phyloP scores from a whole-genome alignment of 192 early-diverging fungal genomes.

The Gryganskiella cystojenkinii region DNA sequence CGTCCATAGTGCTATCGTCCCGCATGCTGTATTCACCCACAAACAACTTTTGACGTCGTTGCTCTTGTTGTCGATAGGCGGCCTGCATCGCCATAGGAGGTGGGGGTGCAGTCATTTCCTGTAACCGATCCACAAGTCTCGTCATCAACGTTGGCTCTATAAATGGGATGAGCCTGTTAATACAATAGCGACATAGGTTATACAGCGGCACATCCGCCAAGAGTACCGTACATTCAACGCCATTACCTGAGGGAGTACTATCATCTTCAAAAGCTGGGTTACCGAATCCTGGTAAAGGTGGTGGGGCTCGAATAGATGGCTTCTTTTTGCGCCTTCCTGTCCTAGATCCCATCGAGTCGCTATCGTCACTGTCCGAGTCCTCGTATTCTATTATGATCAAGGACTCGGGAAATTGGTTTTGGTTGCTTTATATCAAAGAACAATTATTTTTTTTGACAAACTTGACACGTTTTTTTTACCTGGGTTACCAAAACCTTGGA shows the following conservation, averaged over 20 bases:
- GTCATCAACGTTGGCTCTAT: conserved; percentile 34
- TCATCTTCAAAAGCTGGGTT: conserved; percentile 38
- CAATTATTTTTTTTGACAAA: too few species aligned
- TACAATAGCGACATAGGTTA: background rate
- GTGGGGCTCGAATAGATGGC: conserved; percentile 4
- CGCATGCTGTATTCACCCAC: conserved; percentile 46
- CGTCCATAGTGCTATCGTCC: background rate
- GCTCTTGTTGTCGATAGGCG: conserved; percentile 35
- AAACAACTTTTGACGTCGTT: conserved; percentile 41
- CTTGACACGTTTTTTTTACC: conserved; percentile 15
- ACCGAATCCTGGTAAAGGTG: conserved; percentile 45
- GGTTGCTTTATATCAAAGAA: background rate
- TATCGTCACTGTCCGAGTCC: conserved; percentile 27
- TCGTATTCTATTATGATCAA: conserved; percentile 23
- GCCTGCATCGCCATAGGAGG: conserved; percentile 42
- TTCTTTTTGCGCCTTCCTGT: background rate
- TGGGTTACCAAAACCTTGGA: conserved; percentile 40
- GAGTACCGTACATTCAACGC: too few species aligned
- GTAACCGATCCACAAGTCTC: conserved; percentile 30
- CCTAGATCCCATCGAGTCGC: background rate
- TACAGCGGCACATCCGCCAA: too few species aligned
- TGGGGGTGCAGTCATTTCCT: conserved; percentile 46
- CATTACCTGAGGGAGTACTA: conserved; percentile 11
- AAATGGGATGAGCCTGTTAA: background rate
- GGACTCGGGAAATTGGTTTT: background rate